These are phyloP conservation scores for Cytidiella melzeri DNA, from an alignment of 768 basidiomycete species.

Conservation along the genomic window DNA sequence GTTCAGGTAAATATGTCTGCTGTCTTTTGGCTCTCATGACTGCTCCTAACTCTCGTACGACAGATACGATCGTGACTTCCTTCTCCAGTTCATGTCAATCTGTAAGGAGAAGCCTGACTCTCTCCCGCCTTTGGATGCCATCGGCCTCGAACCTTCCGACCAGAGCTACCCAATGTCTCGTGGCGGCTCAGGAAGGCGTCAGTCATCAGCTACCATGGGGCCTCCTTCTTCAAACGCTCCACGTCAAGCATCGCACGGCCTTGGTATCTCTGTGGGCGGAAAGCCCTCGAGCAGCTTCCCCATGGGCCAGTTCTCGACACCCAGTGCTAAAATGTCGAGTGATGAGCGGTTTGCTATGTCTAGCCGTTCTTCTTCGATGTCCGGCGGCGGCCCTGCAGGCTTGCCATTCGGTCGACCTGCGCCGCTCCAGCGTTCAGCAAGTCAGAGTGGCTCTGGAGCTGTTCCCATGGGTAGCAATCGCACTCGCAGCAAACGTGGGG, in stretches of 20 bases:
- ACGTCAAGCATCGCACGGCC: slow-evolving; percentile 46
- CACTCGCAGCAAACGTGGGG: slow-evolving; percentile 80
- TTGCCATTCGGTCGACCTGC: slow-evolving; percentile 44
- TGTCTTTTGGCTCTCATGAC: not conserved
- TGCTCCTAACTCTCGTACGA: not conserved
- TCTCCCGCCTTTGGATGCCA: slow-evolving; percentile 82
- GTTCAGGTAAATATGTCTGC: slow-evolving; percentile 54
- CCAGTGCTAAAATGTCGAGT: slow-evolving; percentile 58
- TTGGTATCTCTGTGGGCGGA: slow-evolving; percentile 33
- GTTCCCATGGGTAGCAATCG: slow-evolving; percentile 48
- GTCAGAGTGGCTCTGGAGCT: slow-evolving; percentile 42
- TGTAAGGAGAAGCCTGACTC: slow-evolving; percentile 94
- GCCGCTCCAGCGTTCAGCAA: slow-evolving; percentile 58
- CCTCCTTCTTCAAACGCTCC: slow-evolving; percentile 28
- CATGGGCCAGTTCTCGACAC: slow-evolving; percentile 68
- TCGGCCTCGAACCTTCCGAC: slow-evolving; percentile 81
- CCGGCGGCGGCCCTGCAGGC: slow-evolving; percentile 36
- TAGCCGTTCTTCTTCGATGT: slow-evolving; percentile 51
- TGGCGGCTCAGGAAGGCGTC: slow-evolving; percentile 59
- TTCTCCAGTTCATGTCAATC: slow-evolving; percentile 91
- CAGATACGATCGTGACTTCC: slow-evolving; percentile 96
- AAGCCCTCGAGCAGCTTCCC: slow-evolving; percentile 33
- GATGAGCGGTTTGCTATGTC: slow-evolving; percentile 61
- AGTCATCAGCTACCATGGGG: slow-evolving; percentile 35
- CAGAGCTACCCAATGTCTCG: slow-evolving; percentile 49